Base-by-base conservation (phyloP, 1,284 basidiomycete species). In the Schizophyllum amplum region DNA sequence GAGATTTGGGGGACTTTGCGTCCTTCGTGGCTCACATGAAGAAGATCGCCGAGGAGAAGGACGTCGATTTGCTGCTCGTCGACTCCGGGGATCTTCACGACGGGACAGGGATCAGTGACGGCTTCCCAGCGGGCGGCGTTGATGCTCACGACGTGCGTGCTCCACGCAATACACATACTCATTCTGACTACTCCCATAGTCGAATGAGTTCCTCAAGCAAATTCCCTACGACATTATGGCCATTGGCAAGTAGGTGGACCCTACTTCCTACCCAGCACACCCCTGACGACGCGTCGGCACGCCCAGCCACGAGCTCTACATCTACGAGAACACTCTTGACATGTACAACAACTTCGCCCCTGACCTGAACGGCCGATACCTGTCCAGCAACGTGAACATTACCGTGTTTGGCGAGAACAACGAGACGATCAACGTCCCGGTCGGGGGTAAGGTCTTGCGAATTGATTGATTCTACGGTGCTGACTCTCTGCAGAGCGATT, bases 311-410 rank as follows among this genome's bases (percentile, higher is more conserved):
- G 93, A 95, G 71, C 71, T 95, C 21, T 95, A 94, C 71, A 77
- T 82, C 60, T 93, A 92, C 67, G 78, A 74, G 4, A 81, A 90
- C 65, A 82, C 91, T 0, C 77, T 83, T 51, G 89, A 92, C 69
- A 87, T 92, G 80, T 71, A 90, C 70, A 75, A 82, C 57, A 87
- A 90, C 68, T 91, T 90, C 66, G 86, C 77, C 4, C 90, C 90
- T 1, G 73, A 80, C 55, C 77, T 87, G 70, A 76, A 80, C 1
- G 90, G 90, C 11, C 81, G 88, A 51, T 93, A 92, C 66, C 74
- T 95, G 49, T 85, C 90, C 0, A 90, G 87, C 3, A 94, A 94
- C 66, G 89, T 83, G 51, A 92, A 94, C 69, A 92, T 94, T 64
- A 93, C 90, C 0, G 66, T 90, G 7, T 62, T 75, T 7, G 77